Percentiles rank a stretch among this genome's conserved stretches.
Evolutionary conservation across 2,329 filamentous ascomycete species (phyloP).

Genomic region (Thermothelomyces thermophilus): DNA sequence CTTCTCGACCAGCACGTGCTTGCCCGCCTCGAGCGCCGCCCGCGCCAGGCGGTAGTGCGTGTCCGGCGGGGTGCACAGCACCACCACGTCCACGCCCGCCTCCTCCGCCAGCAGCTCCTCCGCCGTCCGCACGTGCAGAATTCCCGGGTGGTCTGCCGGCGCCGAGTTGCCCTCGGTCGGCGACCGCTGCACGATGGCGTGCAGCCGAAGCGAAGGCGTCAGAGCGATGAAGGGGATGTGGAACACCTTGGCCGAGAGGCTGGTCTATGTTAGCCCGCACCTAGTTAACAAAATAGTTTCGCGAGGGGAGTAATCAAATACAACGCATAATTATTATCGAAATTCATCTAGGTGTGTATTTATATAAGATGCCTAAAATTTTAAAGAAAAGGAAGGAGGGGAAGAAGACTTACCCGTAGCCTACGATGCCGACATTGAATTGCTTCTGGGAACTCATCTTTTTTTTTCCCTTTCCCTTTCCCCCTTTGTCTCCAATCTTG

Average conservation of each 20-base stretch:
- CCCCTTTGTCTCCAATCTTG: too few species aligned
- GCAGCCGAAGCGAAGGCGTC: constrained; percentile 58
- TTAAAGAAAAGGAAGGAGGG: too few species aligned
- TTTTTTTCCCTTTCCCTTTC: background rate
- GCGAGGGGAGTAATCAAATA: too few species aligned
- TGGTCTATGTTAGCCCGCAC: too few species aligned
- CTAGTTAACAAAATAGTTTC: too few species aligned
- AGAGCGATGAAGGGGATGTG: constrained; percentile 72
- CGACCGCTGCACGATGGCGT: constrained; percentile 69
- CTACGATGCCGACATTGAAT: constrained; percentile 28
- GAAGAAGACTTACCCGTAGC: constrained; percentile 20
- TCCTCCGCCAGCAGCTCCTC: constrained; percentile 60
- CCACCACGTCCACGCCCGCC: constrained; percentile 56
- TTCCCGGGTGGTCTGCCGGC: constrained; percentile 56
- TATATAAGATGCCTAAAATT: too few species aligned
- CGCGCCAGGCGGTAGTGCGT: constrained; percentile 62
- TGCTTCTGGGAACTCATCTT: constrained; percentile 21
- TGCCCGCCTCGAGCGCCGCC: constrained; percentile 59
- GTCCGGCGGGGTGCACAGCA: constrained; percentile 65
- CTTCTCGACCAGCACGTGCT: constrained; percentile 78
- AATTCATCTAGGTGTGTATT: too few species aligned
- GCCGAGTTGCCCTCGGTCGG: constrained; percentile 61
- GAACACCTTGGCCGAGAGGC: constrained; percentile 67
- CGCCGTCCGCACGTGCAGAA: constrained; percentile 57
- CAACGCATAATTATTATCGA: too few species aligned